phyloP scores from a whole-genome alignment of 2,329 filamentous ascomycete genomes.

The Pseudophaeomoniella oleicola region DNA sequence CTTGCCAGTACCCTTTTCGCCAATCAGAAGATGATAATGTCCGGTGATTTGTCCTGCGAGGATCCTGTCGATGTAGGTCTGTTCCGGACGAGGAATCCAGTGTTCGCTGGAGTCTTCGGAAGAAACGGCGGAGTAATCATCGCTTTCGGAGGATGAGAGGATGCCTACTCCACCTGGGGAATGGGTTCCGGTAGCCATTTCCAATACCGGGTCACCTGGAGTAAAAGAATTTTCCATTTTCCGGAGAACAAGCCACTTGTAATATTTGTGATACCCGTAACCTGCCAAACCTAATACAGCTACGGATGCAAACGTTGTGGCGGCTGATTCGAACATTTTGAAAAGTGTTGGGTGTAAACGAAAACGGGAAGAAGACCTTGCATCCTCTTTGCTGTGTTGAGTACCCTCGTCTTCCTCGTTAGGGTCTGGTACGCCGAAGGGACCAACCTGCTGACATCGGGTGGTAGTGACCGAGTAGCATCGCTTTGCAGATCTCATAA shows the following conservation, averaged over 20 bases:
- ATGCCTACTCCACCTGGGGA: constrained; percentile 9
- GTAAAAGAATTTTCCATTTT: constrained; percentile 91
- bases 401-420: constrained; percentile 2
- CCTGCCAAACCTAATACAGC: constrained; percentile 57
- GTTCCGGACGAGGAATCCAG: constrained; percentile 78
- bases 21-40: constrained; percentile 82
- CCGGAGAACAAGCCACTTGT: constrained; percentile 78
- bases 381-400: constrained; percentile 3
- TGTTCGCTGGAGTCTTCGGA: constrained; percentile 32
- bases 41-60: constrained; percentile 57
- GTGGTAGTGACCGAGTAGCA: neutral
- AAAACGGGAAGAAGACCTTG: constrained; percentile 4
- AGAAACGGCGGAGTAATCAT: constrained; percentile 12
- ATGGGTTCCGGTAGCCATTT: constrained; percentile 44
- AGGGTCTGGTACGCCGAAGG: constrained; percentile 5
- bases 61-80: constrained; percentile 67
- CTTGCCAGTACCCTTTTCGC: constrained; percentile 94
- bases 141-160: constrained; percentile 16
- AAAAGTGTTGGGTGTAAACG: constrained; percentile 20
- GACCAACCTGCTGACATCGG: constrained; percentile 6
- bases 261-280: constrained; percentile 65
- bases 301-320: constrained; percentile 63
- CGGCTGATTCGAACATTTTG: constrained; percentile 61
- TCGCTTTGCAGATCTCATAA: too few species aligned
- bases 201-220: constrained; percentile 79